Evolutionary conservation across 805 yeast species (phyloP).

Genomic region (Saccharomycopsis amapae): DNA sequence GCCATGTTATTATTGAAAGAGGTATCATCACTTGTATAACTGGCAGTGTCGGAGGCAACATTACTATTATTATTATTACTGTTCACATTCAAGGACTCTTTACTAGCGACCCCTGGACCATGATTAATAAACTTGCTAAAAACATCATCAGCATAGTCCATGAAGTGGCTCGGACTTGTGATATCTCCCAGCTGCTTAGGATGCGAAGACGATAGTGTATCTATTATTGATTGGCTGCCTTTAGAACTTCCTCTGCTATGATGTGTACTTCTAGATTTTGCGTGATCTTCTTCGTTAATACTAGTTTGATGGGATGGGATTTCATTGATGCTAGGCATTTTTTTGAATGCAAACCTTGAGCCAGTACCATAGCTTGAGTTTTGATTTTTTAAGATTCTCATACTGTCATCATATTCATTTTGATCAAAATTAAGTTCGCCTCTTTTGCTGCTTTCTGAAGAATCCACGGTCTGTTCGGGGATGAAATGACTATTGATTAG

Average conservation of each 20-base stretch:
- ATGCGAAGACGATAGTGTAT: no score
- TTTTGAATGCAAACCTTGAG: no score
- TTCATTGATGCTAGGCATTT: no score
- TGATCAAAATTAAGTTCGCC: no score
- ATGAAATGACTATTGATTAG: conserved; percentile 9
- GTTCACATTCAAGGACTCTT: conserved; percentile 1
- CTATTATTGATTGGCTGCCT: neutral
- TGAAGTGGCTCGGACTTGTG: no score
- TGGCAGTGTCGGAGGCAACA: neutral
- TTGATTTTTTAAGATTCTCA: no score
- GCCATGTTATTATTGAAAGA: neutral
- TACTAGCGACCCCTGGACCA: conserved; percentile 17
- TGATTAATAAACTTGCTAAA: conserved; percentile 13
- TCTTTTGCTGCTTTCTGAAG: no score
- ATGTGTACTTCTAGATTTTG: no score
- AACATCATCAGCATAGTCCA: conserved; percentile 16
- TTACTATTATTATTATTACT: neutral
- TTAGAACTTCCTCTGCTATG: conserved; percentile 8
- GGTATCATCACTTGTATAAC: conserved; percentile 16
- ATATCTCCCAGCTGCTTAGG: conserved; percentile 8
- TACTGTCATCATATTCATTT: no score
- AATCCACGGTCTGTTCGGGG: neutral
- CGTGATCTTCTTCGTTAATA: no score
- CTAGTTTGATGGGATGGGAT: neutral
- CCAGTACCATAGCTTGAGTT: no score